Evolutionary conservation across 768 basidiomycete species (phyloP).

Genomic region (Vararia minispora): DNA sequence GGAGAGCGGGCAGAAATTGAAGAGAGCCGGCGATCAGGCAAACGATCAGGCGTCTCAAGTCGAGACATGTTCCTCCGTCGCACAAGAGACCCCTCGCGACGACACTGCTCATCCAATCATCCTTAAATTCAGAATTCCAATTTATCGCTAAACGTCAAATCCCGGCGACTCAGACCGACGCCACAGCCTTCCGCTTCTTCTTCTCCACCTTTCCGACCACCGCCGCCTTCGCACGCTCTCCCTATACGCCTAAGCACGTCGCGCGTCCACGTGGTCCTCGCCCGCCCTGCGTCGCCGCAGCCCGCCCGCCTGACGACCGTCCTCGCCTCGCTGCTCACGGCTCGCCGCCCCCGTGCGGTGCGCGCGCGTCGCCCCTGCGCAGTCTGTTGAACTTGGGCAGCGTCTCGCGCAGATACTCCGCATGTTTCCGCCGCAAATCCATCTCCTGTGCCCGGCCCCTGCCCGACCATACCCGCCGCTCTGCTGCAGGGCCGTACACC

Average conservation of each 20-base stretch:
- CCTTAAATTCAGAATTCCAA: too few species aligned
- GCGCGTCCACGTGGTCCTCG: too few species aligned
- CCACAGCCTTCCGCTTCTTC: too few species aligned
- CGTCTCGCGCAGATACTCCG: slow-evolving; percentile 88
- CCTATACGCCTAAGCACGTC: too few species aligned
- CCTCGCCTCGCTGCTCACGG: neutral
- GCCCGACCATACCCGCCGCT: slow-evolving; percentile 77
- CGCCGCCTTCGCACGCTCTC: neutral
- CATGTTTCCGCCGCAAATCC: slow-evolving; percentile 78
- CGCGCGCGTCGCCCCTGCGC: slow-evolving; percentile 13
- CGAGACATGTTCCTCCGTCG: too few species aligned
- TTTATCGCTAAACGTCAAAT: too few species aligned
- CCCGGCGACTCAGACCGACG: too few species aligned
- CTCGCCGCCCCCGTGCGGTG: neutral
- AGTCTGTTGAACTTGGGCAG: slow-evolving; percentile 80
- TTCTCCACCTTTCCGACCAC: neutral
- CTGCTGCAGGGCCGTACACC: slow-evolving; percentile 66
- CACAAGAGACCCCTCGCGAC: too few species aligned
- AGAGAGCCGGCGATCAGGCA: too few species aligned
- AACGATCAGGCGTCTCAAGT: too few species aligned
- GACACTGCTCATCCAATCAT: too few species aligned
- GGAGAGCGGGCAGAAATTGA: too few species aligned
- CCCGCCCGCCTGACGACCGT: neutral
- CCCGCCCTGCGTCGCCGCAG: neutral
- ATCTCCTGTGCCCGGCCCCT: slow-evolving; percentile 74